Evolutionary conservation across 495 filamentous ascomycete genomes (phyloP), one percentile per base, ranked within the genome.

Genomic region (Penicillium pulvis): DNA sequence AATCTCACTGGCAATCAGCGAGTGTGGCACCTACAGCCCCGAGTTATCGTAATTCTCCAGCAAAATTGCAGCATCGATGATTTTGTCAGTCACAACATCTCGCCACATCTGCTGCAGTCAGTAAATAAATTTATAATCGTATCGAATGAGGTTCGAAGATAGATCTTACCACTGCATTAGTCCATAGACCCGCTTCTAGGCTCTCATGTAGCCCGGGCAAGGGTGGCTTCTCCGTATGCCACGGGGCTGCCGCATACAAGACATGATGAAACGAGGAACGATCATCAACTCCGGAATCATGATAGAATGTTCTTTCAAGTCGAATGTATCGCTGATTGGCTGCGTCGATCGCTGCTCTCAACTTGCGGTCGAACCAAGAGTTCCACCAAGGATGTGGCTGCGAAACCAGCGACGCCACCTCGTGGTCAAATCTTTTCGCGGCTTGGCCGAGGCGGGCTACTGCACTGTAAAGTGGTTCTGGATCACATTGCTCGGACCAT

Each of bases 181-280:
- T 26, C 45, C 45, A 47, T 14, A 24, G 20, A 4, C 45, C 45
- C 4, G 45, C 19, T 16, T 28, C 20, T 26, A 47, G 6, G 8
- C 45, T 47, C 8, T 16, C 1, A 10, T 20, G 19, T 14, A 47
- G 20, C 8, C 45, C 45, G 12, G 45, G 45, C 8, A 47, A 24
- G 19, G 45, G 20, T 16, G 45, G 45, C 23, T 47, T 47, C 9
- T 47, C 45, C 6, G 45, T 47, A 28, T 47, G 45, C 45, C 45
- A 47, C 12, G 45, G 45, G 23, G 45, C 23, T 9, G 45, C 45
- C 23, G 20, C 45, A 16, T 26, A 47, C 7, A 47, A 20, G 5
- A 47, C 45, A 47, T 47, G 45, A 16, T 47, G 45, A 4, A 28
- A 26, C 2, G 45, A 47, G 12, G 45, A 23, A 1, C 45, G 45